Evolutionary conservation across 208 protist genomes (phyloP), one percentile per base, ranked within the genome.

Genomic region (Acanthamoeba triangularis): DNA sequence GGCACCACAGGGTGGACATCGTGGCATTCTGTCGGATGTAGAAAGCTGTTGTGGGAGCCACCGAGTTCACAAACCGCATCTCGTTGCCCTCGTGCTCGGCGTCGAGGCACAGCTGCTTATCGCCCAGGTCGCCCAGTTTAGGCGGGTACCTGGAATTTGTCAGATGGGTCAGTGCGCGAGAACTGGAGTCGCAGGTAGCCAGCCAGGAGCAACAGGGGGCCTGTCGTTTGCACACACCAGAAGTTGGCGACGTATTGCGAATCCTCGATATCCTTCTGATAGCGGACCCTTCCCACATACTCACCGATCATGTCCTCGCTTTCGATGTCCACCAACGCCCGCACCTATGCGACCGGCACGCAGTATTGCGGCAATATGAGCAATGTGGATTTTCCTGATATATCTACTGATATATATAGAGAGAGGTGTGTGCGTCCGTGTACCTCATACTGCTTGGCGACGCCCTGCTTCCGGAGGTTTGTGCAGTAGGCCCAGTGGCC

Each of bases 1-100:
- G 16, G 49, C 80, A 88, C 80, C 80, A 93, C 18, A 93, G 14
- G 28, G 88, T 76, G 33, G 37, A 47, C 88, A 93, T 93, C 10
- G 59, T 69, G 20, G 88, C 88, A 30, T 93, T 93, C 28, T 93
- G 88, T 52, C 41, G 80, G 35, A 93, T 93, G 88, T 93, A 93
- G n/a, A 93, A 93, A 7, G 88, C 63, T 1, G 88, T 93, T 23
- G 88, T 80, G n/a, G 88, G 88, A 1, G 88, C 59, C n/a, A 93
- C 63, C 13, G 88, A 93, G n/a, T 93, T 93, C 30, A 93, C 49
- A 7, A 76, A 93, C 3, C 88, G 52, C 65, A 78, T 93, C 28
- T 93, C 88, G 37, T 93, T 93, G 56, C 88, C 88, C 20, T 78
- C 33, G 49, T 54, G 37, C 61, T 93, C 88, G 23, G 88, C 88